phyloP scores from a whole-genome alignment of 805 yeast species.

The Metahyphopichia silvanorum region DNA sequence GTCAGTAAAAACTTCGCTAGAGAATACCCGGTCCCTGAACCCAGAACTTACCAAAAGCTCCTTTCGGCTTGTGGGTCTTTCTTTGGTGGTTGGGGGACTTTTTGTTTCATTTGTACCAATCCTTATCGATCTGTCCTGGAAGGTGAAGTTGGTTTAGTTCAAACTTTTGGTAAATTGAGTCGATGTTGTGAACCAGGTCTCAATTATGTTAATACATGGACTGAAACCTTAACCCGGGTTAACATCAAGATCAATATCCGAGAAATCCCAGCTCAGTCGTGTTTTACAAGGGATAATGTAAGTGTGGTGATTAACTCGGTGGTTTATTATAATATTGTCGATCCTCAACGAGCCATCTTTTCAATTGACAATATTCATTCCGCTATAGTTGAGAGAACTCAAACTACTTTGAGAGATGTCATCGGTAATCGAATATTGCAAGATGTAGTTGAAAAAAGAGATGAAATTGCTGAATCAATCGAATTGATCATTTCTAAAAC shows the following conservation, averaged over 20 bases:
- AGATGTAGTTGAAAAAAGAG: constrained; percentile 71
- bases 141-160: constrained; percentile 67
- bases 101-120: constrained; percentile 56
- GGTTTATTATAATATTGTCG: constrained; percentile 61
- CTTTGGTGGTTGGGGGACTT: constrained; percentile 52
- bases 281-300: constrained; percentile 72
- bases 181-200: constrained; percentile 70
- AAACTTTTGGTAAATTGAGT: constrained; percentile 63
- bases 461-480: constrained; percentile 64
- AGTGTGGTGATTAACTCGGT: constrained; percentile 61
- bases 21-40: constrained; percentile 36
- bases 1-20: constrained; percentile 40
- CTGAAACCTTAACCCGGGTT: constrained; percentile 51
- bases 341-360: constrained; percentile 64
- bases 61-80: constrained; percentile 39
- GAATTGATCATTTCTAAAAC: constrained; percentile 58
- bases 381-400: constrained; percentile 65
- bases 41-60: constrained; percentile 39
- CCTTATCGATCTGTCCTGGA: constrained; percentile 61
- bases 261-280: constrained; percentile 64
- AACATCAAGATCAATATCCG: constrained; percentile 56
- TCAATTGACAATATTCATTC: constrained; percentile 51
- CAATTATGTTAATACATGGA: constrained; percentile 59
- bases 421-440: constrained; percentile 63
- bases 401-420: constrained; percentile 70